Base-by-base conservation (phyloP, 2,329 filamentous ascomycete genomes). In the Fusarium secorum region DNA sequence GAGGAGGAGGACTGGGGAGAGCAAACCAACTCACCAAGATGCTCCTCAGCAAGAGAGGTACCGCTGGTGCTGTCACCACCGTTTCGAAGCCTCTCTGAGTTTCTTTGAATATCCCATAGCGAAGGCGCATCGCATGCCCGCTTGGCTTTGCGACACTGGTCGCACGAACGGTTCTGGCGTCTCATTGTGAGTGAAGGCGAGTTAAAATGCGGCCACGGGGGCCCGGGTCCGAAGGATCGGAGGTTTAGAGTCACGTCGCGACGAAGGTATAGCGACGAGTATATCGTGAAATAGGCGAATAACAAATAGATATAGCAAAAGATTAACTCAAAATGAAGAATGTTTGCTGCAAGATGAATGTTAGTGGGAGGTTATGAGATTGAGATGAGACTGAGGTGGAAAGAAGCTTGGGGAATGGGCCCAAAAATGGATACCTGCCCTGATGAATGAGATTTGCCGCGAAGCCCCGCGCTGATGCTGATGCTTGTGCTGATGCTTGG, bases 121-220 rank as follows among this genome's bases (percentile, higher is more conserved):
- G 74, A 76, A 24, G 74, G 74, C 70, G 74, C 74, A 60, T 76
- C 74, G 64, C 74, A 76, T 66, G 74, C 74, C 58, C 74, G 72
- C 65, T 76, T 76, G 63, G 74, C 74, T 72, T 76, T 76, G 53
- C 74, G 73, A 64, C 74, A 76, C 68, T 76, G 74, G 53, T 76
- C 74, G 68, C 74, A 76, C 59, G 74, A 76, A 33, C 74, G 74
- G 60, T 76, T 76, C 42, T 76, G 74, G 41, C 74, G 74, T 67
- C 74, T 76, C 74, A 76, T 76, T 38, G 35, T 74, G 60, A 24
- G 42, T 70, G 46, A 51, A 51, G 56, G 18, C 18, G 44, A 46
- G 48, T 51, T 62, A 36, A 39, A 55, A 45, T 51, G 69, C 56
- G 38, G n/a, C 49, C 15, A 42, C 38, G 46, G 45, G 36, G 51